Base-by-base conservation (phyloP, 768 basidiomycete species). In the Crepidotus variabilis region DNA sequence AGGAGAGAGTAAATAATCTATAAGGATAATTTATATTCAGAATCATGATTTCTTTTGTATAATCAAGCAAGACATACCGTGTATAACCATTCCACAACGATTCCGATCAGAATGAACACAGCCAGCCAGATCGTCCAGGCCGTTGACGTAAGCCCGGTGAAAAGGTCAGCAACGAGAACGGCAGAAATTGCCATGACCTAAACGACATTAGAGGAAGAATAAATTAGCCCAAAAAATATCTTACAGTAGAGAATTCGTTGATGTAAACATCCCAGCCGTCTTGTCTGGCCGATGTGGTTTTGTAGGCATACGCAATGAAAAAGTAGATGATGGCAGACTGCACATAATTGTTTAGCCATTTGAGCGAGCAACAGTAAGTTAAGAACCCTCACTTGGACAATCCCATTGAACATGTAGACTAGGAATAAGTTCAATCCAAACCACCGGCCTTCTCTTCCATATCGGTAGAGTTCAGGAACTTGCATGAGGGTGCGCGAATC, bases 51-150 rank as follows among this genome's bases (percentile, higher is more conserved):
- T n/a, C 9, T 36, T 8, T 21, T 3, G 6, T 36, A 16, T 2
- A 10, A 34, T 16, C 39, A 33, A 43, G 18, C 43, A 32, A 24
- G 16, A 71, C 84, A 62, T 66, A 92, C 94, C 20, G 94, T 94
- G 69, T 85, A 98, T 14, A 79, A 67, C 80, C 82, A 84, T 35
- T 95, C 66, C 32, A 98, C 75, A 21, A 89, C 71, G 50, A 89
- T 86, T 14, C 97, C 97, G 59, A 98, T 70, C 52, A 83, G 78
- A n/a, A 97, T 78, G 14, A 87, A 84, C 61, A 94, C 92, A 73
- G 87, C 91, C 10, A 97, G 87, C 94, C 94, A 98, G 21, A 80
- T 85, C 5, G 90, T 97, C 95, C 96, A 98, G 1, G 86, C 85
- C 57, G 81, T 84, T 10, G 90, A 92, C 65, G 92, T 93, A 20